Evolutionary conservation across 1,284 basidiomycete genomes (phyloP).

Genomic region (Pseudozyma tsukubaensis): DNA sequence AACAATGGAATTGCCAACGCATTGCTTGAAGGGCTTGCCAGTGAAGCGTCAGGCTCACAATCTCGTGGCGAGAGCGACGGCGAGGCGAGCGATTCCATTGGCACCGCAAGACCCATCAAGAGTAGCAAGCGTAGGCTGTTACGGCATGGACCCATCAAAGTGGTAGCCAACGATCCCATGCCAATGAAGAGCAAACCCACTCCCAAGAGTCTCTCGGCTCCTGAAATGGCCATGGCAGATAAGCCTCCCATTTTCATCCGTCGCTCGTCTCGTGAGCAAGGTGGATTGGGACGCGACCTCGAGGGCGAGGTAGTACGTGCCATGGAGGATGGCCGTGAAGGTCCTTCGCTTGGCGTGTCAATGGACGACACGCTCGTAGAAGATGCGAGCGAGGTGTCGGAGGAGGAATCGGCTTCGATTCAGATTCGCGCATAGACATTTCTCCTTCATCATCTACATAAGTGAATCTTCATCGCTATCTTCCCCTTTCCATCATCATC

Average conservation of each 20-base stretch:
- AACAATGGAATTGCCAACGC: background rate
- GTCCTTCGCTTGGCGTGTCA: constrained; percentile 36
- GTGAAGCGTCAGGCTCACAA: constrained; percentile 6
- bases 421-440: constrained; percentile 12
- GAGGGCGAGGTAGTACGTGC: constrained; percentile 57
- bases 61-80: constrained; percentile 35
- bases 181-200: constrained; percentile 24
- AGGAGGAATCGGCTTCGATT: constrained; percentile 10
- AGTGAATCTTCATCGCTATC: too few relatives aligned
- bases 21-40: constrained; percentile 9
- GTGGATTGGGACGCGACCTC: constrained; percentile 60
- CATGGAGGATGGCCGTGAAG: constrained; percentile 43
- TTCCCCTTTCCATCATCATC: too few relatives aligned
- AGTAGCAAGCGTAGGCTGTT: constrained; percentile 34
- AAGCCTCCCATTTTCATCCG: constrained; percentile 53
- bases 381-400: background rate
- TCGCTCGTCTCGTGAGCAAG: constrained; percentile 58
- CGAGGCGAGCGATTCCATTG: constrained; percentile 2
- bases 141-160: constrained; percentile 42
- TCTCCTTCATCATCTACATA: background rate
- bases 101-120: constrained; percentile 17
- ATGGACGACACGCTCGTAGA: constrained; percentile 31
- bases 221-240: constrained; percentile 38
- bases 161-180: constrained; percentile 33
- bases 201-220: constrained; percentile 34